Base-by-base conservation (phyloP, 371 early-diverging fungal species). In the Lichtheimia corymbifera region DNA sequence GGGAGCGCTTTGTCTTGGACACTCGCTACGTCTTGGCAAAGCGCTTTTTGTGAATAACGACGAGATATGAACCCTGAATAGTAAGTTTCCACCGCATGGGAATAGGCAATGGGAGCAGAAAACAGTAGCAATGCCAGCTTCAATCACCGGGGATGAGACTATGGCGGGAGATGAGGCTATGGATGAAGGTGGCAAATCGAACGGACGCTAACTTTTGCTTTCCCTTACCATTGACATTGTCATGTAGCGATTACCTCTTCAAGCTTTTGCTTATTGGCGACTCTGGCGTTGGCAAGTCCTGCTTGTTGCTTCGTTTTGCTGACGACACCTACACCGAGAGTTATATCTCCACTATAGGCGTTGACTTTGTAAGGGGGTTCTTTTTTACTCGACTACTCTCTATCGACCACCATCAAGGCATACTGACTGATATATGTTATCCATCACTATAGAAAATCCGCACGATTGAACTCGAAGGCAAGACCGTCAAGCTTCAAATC, bases 241-340 rank as follows among this genome's bases (percentile, higher is more conserved):
- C 50, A 44, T 64, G 22, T 75, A 92, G 91, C 85, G 96, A 99
- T 72, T 98, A 98, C 73, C 87, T 99, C 56, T 98, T 99, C 82
- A 99, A 99, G 85, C 91, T 99, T 41, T 87, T 99, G 69, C 88
- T 99, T 51, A 98, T 99, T 79, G 99, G 99, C 47, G 98, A 99
- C 85, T 93, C 93, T 71, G 99, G 97, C 68, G 99, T 99, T 42
- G 99, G 99, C 61, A 99, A 99, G 85, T 95, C 96, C 60, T 98
- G 98, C 76, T 83, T 99, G 55, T 86, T 99, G 64, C 89, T 95
- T 35, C 93, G 99, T 72, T 99, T 98, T 75, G 96, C 97, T 20
- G 99, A 99, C 77, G 97, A 97, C 84, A 96, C 96, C 55, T 99
- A 96, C 81, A 97, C 97, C 27, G 94, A 95, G 72, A 93, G 93